Evolutionary conservation across 2,329 filamentous ascomycete species (phyloP), one percentile per base, ranked within the genome.

Genomic region (Pseudogymnoascus pannorum): DNA sequence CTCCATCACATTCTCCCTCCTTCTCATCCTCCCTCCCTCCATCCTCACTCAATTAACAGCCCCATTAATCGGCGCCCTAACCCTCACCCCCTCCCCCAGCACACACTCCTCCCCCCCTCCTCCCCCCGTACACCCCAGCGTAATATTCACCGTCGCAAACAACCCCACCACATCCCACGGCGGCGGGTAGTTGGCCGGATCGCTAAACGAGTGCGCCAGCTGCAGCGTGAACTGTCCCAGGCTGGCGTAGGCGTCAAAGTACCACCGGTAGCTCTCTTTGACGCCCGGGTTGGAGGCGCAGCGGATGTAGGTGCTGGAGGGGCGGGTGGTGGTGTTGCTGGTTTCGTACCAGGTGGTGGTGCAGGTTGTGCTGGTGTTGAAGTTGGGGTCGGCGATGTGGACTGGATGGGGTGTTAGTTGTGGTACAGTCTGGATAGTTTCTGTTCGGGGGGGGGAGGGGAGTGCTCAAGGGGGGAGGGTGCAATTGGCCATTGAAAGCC

Each of bases 381-480:
- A 67, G 62, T 72, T 72, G 12, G 61, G 65, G 62, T 72, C 70
- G 16, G 59, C 51, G 65, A 71, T 68, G 57, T 38, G 22, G 65
- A 71, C 69, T 71, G 14, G n/a, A 5, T 31, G 20, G 11, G 40
- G 14, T 18, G 2, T 26, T 20, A 26, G 58, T n/a, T n/a, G n/a
- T n/a, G n/a, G n/a, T n/a, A n/a, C n/a, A n/a, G n/a, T n/a, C n/a
- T n/a, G n/a, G n/a, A n/a, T n/a, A n/a, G n/a, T n/a, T n/a, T n/a
- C n/a, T n/a, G n/a, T n/a, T n/a, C n/a, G n/a, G n/a, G n/a, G n/a
- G n/a, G n/a, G n/a, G n/a, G n/a, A n/a, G n/a, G n/a, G n/a, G n/a
- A n/a, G n/a, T n/a, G n/a, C n/a, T n/a, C n/a, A 11, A 26, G 8
- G 6, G 51, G 51, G 31, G 1, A 3, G 14, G 9, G 5, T 14